Evolutionary conservation across 345 rosid species (phyloP), one percentile per base, ranked within the genome.

Genomic region (Murraya paniculata): DNA sequence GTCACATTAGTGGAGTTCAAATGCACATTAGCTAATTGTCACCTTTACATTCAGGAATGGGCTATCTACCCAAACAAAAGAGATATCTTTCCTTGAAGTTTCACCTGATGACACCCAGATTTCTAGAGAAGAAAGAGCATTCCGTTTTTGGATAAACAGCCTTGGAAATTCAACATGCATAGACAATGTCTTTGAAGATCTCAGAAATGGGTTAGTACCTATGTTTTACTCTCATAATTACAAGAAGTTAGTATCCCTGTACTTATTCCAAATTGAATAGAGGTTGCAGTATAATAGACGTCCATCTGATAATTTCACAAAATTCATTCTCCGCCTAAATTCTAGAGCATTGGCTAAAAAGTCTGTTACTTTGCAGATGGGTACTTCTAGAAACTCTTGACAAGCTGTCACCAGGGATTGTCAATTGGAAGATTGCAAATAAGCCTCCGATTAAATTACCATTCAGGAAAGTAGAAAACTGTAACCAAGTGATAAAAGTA

Each of bases 121-220:
- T 61, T 92, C 98, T 45, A 92, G 95, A 91, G 99, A 96, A 87
- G 99, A 96, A 81, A 89, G 90, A 81, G 89, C 96, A 75, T 96
- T 96, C 89, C 95, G 99, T 76, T 90, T 96, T 64, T 96, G 99
- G 98, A 89, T 96, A 72, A 96, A 96, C 81, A 96, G 97, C 87
- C 86, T 93, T 69, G 99, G 95, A 82, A 86, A 92, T 84, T 90
- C 91, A 7, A 62, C 84, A 4, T 91, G 89, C 48, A 92, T 96
- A 39, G 84, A 94, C 82, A 96, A 94, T 28, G 98, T 94, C 68
- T 96, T 96, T 79, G 99, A 96, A 84, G 99, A 96, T 88, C 93
- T 96, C 55, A 92, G 98, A 87, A 92, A 96, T 79, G 99, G 99
- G 99, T 95, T 45, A 86, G 88, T 81, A 62, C 39, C 69, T 25